Conservation (phyloP, 306 rosid species). For the Citrullus amarus region DNA sequence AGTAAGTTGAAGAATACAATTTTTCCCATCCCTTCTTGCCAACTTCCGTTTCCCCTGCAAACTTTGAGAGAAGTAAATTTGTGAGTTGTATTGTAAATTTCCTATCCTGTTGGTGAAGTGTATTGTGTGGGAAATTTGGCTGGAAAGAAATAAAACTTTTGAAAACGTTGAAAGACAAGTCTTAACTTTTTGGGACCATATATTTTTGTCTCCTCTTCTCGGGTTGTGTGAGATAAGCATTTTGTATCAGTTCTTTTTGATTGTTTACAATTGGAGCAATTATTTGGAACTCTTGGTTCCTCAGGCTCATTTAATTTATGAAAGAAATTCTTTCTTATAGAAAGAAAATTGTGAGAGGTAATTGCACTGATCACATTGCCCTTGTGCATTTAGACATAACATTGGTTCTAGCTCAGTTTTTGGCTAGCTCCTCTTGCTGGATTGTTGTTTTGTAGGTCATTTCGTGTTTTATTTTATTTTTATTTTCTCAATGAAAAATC, state of each 20-base stretch:
- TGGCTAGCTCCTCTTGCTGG: background rate
- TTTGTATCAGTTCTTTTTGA: background rate
- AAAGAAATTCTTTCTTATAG: background rate
- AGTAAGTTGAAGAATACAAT: slow-evolving; percentile 32
- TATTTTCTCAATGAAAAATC: background rate
- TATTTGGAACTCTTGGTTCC: background rate
- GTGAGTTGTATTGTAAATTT: background rate
- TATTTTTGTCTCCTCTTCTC: background rate
- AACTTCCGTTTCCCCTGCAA: background rate
- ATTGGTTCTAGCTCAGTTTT: background rate
- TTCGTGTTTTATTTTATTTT: background rate
- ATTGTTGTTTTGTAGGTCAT: background rate
- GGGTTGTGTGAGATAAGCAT: background rate
- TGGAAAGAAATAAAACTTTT: background rate
- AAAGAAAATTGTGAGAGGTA: background rate
- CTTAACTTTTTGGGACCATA: background rate
- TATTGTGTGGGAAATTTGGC: background rate
- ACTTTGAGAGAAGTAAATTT: background rate
- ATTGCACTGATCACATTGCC: background rate
- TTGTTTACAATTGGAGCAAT: background rate
- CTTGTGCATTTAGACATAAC: background rate
- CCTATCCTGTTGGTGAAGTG: background rate
- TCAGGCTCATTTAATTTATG: background rate
- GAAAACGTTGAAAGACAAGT: background rate
- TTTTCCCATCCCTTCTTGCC: background rate